Evolutionary conservation across 1,284 basidiomycete genomes (phyloP).

Genomic region (Fomitopsis betulina): DNA sequence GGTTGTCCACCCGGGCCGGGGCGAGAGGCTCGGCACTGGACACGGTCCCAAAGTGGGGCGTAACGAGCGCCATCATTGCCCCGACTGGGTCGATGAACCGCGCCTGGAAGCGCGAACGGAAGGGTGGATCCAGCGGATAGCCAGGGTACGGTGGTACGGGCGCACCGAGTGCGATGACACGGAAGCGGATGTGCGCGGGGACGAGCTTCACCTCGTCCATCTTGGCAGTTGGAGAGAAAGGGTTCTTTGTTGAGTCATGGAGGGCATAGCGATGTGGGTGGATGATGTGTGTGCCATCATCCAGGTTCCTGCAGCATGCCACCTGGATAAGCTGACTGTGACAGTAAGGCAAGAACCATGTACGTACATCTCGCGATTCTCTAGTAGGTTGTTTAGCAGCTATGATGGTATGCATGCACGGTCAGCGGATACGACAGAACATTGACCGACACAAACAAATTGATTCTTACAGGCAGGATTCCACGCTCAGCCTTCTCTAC

Average conservation of each 20-base stretch:
- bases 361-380: constrained; percentile 61
- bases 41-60: not conserved
- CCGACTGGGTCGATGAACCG: constrained; percentile 60
- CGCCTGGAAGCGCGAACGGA: constrained; percentile 64
- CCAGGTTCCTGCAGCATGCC: constrained; percentile 45
- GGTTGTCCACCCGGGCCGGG: constrained; percentile 7
- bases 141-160: constrained; percentile 65
- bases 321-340: not conserved
- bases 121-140: constrained; percentile 63
- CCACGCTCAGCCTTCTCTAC: constrained; percentile 69
- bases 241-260: constrained; percentile 31
- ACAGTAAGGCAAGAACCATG: not conserved
- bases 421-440: not conserved
- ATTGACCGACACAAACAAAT: not conserved
- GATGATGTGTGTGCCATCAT: constrained; percentile 70
- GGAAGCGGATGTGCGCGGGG: constrained; percentile 58
- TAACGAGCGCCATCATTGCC: constrained; percentile 43
- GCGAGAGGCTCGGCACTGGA: not conserved
- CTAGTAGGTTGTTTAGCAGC: constrained; percentile 62
- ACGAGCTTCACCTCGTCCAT: constrained; percentile 34
- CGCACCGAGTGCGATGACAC: constrained; percentile 60
- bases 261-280: constrained; percentile 54
- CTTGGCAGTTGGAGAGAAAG: constrained; percentile 28
- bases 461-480: constrained; percentile 34
- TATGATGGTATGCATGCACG: constrained; percentile 14